phyloP scores from a whole-genome alignment of 371 early-diverging fungal species.

The Chytridiales sp. region DNA sequence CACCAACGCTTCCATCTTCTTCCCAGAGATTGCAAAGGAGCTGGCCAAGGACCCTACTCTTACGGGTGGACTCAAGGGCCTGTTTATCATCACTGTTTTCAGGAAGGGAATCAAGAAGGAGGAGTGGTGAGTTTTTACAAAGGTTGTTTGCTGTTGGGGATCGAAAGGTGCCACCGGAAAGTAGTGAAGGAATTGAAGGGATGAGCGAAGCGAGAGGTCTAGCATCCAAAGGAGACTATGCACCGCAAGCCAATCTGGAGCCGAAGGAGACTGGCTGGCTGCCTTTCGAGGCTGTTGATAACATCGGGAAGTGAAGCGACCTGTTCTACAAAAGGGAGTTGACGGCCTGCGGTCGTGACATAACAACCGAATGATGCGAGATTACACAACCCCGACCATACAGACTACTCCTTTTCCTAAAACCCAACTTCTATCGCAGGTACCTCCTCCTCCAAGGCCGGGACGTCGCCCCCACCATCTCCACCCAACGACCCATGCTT shows the following conservation, averaged over 20 bases:
- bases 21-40: slow-evolving; percentile 35
- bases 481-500: slow-evolving; percentile 25
- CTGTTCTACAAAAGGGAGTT: no score
- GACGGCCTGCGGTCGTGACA: no score
- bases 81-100: slow-evolving; percentile 35
- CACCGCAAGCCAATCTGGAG: no score
- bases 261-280: no score
- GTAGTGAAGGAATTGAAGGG: no score
- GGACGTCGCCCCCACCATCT: slow-evolving; percentile 25
- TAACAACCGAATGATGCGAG: no score
- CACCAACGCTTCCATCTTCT: slow-evolving; percentile 30
- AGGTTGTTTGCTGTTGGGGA: background rate
- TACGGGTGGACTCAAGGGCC: slow-evolving; percentile 27
- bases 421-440: slow-evolving; percentile 15
- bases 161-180: no score
- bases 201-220: no score
- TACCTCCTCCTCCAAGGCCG: slow-evolving; percentile 35
- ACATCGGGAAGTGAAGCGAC: no score
- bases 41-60: slow-evolving; percentile 26
- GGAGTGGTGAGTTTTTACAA: slow-evolving; percentile 36
- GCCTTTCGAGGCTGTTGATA: no score
- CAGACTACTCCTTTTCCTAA: slow-evolving; percentile 2
- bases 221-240: no score
- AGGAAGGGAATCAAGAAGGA: slow-evolving; percentile 27
- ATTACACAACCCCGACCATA: no score